A percentile compares a stretch with the other conserved stretches of the same genome.
These are phyloP conservation scores for Sugiyamaella paludigena DNA, from an alignment of 1,139 yeast genomes.

Conservation along the genomic window DNA sequence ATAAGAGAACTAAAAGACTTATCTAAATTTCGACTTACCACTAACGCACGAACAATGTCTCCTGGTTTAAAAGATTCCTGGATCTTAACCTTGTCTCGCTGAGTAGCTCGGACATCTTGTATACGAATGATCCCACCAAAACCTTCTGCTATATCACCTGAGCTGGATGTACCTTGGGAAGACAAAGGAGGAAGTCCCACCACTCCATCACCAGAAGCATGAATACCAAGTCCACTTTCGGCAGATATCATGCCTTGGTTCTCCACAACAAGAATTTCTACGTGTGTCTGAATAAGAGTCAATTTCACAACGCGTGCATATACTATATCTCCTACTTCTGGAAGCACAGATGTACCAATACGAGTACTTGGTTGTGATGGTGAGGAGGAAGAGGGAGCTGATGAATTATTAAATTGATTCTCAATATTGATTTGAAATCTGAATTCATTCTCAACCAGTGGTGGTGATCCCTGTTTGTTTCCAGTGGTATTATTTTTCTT, in stretches of 20 bases:
- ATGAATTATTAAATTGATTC: conserved; percentile 32
- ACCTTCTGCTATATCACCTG: conserved; percentile 77
- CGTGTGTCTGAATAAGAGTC: conserved; percentile 66
- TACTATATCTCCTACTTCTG: conserved; percentile 83
- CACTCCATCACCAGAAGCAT: conserved; percentile 46
- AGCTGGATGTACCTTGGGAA: conserved; percentile 44
- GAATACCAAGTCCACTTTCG: conserved; percentile 67
- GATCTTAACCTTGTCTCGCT: conserved; percentile 80
- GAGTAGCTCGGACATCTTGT: conserved; percentile 89
- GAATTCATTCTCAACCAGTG: conserved; percentile 17
- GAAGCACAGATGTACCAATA: conserved; percentile 48
- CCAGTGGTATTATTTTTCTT: conserved; percentile 13
- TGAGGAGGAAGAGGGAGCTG: conserved; percentile 25
- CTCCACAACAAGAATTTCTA: conserved; percentile 82
- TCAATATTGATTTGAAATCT: conserved; percentile 38
- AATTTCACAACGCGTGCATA: conserved; percentile 72
- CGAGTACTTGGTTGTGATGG: conserved; percentile 26
- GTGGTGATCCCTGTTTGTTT: conserved; percentile 12
- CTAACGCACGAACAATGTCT: conserved; percentile 78
- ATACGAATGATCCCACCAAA: conserved; percentile 85
- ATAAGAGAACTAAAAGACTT: not conserved
- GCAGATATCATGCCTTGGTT: conserved; percentile 55
- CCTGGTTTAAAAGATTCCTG: conserved; percentile 85
- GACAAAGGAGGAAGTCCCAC: conserved; percentile 36
- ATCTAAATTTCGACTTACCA: conserved; percentile 16